A percentile compares a stretch with the other conserved stretches of the same genome.
Conservation (phyloP, 148 eudicot genomes). For the Chenopodium formosanum region DNA sequence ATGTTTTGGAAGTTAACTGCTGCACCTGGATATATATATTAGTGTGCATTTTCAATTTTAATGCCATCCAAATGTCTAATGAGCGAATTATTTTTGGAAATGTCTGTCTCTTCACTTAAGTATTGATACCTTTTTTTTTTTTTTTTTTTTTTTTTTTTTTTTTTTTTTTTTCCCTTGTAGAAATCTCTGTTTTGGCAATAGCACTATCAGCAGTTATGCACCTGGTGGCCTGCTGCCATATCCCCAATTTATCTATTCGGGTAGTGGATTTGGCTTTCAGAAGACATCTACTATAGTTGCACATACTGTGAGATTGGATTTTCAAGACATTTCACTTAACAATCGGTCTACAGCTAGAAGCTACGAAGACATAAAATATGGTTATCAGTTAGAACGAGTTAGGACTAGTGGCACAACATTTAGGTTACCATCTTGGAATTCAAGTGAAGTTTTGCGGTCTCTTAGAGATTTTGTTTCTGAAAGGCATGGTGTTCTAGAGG, state of each 20-base stretch:
- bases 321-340: constrained; percentile 35
- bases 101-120: not conserved
- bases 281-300: constrained; percentile 34
- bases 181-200: constrained; percentile 29
- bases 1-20: not conserved
- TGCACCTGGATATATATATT: not conserved
- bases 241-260: constrained; percentile 28
- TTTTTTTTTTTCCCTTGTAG: constrained; percentile 25
- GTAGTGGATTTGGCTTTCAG: constrained; percentile 34
- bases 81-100: not conserved
- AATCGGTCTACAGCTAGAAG: constrained; percentile 25
- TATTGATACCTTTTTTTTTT: constrained; percentile 8
- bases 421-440: constrained; percentile 31
- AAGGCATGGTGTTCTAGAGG: constrained; percentile 43
- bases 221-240: constrained; percentile 26
- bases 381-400: constrained; percentile 36
- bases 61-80: not conserved
- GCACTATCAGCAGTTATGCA: constrained; percentile 26
- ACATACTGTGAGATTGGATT: constrained; percentile 28
- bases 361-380: constrained; percentile 35
- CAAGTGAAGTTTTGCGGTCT: constrained; percentile 43
- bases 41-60: no score
- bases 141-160: constrained; percentile 17
- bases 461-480: constrained; percentile 47
- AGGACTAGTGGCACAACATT: constrained; percentile 39